Evolutionary conservation across 1,284 basidiomycete genomes (phyloP).

Genomic region (Leccinum laetum): DNA sequence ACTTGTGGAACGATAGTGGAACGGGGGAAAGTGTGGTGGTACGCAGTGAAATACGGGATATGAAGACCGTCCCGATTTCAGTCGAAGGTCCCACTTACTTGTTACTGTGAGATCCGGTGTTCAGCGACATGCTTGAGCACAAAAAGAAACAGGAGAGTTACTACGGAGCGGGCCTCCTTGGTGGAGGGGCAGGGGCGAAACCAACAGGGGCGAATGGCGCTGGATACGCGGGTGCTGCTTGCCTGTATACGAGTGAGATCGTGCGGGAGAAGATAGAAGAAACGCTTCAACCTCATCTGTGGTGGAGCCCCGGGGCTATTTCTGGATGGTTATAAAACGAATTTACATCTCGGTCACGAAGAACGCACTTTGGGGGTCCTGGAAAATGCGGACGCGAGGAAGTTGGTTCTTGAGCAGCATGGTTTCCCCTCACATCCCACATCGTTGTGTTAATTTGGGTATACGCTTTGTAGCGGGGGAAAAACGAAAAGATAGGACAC

Average conservation of each 20-base stretch:
- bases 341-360: neutral
- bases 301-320: slow-evolving; percentile 13
- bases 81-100: slow-evolving; percentile 24
- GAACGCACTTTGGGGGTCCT: slow-evolving; percentile 18
- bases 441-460: slow-evolving; percentile 29
- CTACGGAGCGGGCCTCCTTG: slow-evolving; percentile 19
- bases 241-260: slow-evolving; percentile 11
- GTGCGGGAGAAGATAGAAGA: neutral
- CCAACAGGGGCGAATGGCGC: slow-evolving; percentile 17
- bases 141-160: slow-evolving; percentile 10
- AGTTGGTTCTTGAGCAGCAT: slow-evolving; percentile 11
- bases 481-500: slow-evolving; percentile 31
- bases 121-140: slow-evolving; percentile 7
- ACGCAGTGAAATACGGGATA: slow-evolving; percentile 16
- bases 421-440: slow-evolving; percentile 30
- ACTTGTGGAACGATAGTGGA: slow-evolving; percentile 10
- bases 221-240: slow-evolving; percentile 15
- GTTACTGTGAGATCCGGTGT: slow-evolving; percentile 10
- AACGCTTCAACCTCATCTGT: slow-evolving; percentile 17
- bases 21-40: slow-evolving; percentile 33
- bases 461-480: slow-evolving; percentile 35
- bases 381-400: slow-evolving; percentile 21
- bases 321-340: slow-evolving; percentile 2
- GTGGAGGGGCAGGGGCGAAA: slow-evolving; percentile 19
- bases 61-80: slow-evolving; percentile 15